Evolutionary conservation across 495 filamentous ascomycete species (phyloP).

Genomic region (Massariosphaeria phaeospora): DNA sequence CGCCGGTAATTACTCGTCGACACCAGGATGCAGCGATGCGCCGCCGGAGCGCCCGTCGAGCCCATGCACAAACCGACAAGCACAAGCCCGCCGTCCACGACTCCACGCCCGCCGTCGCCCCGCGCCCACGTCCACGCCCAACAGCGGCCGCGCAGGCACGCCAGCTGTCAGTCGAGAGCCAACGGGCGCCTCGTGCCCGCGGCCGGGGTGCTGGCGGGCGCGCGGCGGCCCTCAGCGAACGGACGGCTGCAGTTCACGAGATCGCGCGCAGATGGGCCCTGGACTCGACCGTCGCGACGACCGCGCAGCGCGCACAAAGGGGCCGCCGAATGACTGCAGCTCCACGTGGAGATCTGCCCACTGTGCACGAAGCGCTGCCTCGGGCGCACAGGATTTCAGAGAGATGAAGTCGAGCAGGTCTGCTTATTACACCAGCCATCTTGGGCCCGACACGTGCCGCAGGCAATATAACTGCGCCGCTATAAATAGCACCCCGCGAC

Average conservation of each 20-base stretch:
- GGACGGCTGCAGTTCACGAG: too few species aligned
- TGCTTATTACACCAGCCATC: constrained; percentile 21
- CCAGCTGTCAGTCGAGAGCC: constrained; percentile 20
- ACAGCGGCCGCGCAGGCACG: constrained; percentile 8
- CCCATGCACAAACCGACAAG: too few species aligned
- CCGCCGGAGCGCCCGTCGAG: not conserved
- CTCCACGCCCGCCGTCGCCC: not conserved
- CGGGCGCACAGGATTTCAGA: constrained; percentile 5
- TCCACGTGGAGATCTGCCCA: constrained; percentile 32
- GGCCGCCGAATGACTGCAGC: not conserved
- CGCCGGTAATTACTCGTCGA: constrained; percentile 28
- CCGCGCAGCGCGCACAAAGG: not conserved
- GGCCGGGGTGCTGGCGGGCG: not conserved
- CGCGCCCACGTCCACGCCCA: not conserved
- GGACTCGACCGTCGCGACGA: not conserved
- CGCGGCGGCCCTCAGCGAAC: too few species aligned
- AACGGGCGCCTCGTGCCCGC: constrained; percentile 32
- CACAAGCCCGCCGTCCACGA: not conserved
- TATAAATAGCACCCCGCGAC: constrained; percentile 15
- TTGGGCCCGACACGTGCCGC: constrained; percentile 31
- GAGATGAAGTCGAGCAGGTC: constrained; percentile 19
- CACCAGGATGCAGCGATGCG: too few species aligned
- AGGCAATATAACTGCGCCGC: constrained; percentile 17
- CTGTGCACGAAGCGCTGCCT: constrained; percentile 15
- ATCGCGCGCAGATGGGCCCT: too few species aligned